Base-by-base conservation (phyloP, 306 rosid species). In the Trifolium dubium region DNA sequence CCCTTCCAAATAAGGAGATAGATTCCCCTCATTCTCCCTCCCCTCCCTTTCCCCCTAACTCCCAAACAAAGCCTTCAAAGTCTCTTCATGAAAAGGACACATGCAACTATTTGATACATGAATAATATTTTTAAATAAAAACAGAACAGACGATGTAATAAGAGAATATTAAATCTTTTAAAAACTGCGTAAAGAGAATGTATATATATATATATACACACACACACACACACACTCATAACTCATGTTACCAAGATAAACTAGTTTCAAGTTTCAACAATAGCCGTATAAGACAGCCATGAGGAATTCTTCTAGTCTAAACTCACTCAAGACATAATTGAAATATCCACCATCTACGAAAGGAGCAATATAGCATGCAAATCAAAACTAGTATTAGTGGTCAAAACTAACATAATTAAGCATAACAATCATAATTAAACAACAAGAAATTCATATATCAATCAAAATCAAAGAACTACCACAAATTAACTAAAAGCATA, bases 351-450 rank as follows among this genome's bases (percentile, higher is more conserved):
- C 61, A 35, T 49, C 51, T 17, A 64, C 3, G 11, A 34, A 13
- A 35, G 8, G 29, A 5, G 10, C 30, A 9, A 37, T 37, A 29
- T 5, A 64, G 23, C 37, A 61, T 60, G 60, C 39, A 4, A 50
- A 74, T 18, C 18, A 63, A 64, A 50, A 51, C 0, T 18, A 35
- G 8, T 64, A 64, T 18, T 12, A 32, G 29, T 31, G n/a, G 15
- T 5, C 19, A 19, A 62, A 61, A n/a, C 62, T 7, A 10, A 73
- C 43, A 30, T 14, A 46, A 60, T 12, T 1, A 46, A 61, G 60
- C 75, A 59, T 44, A 46, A 49, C 1, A 34, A 67, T 18, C 60
- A 53, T 39, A 17, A 30, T 51, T 39, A 23, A 75, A 39, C 41
- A 15, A 60, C 15, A 68, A 51, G 31, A 59, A 41, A 62, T 43